Evolutionary conservation across 139 green algal species (phyloP), one percentile per base, ranked within the genome.

Genomic region (Desmodesmus armatus): DNA sequence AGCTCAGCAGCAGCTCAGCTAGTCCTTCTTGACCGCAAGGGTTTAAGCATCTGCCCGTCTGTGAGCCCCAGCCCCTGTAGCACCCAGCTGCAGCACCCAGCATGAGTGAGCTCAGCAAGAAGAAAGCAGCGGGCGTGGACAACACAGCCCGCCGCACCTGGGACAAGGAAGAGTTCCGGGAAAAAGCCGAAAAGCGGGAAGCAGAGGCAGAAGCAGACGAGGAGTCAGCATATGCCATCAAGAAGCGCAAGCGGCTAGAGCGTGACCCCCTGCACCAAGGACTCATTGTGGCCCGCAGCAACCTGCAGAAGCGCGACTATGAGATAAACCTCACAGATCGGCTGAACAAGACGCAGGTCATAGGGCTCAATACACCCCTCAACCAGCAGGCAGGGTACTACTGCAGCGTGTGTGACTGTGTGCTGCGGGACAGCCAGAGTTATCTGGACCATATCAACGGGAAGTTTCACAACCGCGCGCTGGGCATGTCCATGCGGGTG

Each of bases 371-470:
- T 85, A 95, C 92, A 19, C 92, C 94, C 19, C 89, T 96, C 15
- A 95, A 92, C 78, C 93, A 96, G 87, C 94, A 97, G 88, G 95
- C 92, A 1, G 97, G 97, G 35, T 99, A 98, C 91, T 99, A 97
- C 88, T 99, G 97, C 91, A 93, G 89, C 63, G 96, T 99, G 43
- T 99, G 97, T 88, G 95, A 99, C 78, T 99, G 96, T 88, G 90
- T 98, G 27, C 85, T 99, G 75, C 91, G 94, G 6, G 97, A 99
- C 89, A 98, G 94, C 0, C 83, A 93, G 77, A 95, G 92, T 3
- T 99, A 99, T 85, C 87, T 99, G 62, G 97, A 99, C 89, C 97
- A 99, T 91, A 98, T 99, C 88, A 99, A 99, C 83, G 97, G 97
- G 80, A 99, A 99, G 86, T 98, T 91, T 71, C 96, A 99, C 84